Conservation (phyloP, 164 flowering plant genomes). For the Pachysandra terminalis region DNA sequence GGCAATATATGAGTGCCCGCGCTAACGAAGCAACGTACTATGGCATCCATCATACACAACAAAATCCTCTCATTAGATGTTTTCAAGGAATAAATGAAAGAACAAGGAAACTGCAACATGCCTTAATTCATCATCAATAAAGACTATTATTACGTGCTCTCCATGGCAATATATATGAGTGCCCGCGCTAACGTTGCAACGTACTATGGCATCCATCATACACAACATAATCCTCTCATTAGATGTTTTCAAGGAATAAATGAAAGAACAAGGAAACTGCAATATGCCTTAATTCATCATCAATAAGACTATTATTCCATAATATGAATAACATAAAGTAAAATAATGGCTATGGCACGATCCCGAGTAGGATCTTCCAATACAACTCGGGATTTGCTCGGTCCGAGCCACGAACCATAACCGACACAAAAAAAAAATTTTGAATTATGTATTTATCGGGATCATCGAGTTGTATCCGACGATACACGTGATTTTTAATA, state of each 20-base stretch:
- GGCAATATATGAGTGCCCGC: conserved; percentile 88
- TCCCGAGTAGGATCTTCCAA: too few relatives aligned
- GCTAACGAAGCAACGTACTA: conserved; percentile 94
- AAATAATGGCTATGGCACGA: neutral
- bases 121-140: too few relatives aligned
- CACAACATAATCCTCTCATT: neutral
- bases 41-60: conserved; percentile 1
- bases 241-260: too few relatives aligned
- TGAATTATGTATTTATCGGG: too few relatives aligned
- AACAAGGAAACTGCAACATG: too few relatives aligned
- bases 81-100: too few relatives aligned
- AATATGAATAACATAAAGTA: neutral
- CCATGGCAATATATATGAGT: conserved; percentile 90
- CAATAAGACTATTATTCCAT: neutral
- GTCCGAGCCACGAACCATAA: too few relatives aligned
- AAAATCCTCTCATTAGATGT: neutral
- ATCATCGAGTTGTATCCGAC: too few relatives aligned
- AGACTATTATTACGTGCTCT: conserved; percentile 91
- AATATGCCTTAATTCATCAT: neutral
- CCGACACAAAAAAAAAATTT: too few relatives aligned
- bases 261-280: neutral
- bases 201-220: conserved; percentile 48
- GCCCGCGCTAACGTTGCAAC: conserved; percentile 90
- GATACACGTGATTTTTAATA: too few relatives aligned
- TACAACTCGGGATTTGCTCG: too few relatives aligned